Evolutionary conservation across 1,284 basidiomycete genomes (phyloP).

Genomic region (Ceratobasidium sp.): DNA sequence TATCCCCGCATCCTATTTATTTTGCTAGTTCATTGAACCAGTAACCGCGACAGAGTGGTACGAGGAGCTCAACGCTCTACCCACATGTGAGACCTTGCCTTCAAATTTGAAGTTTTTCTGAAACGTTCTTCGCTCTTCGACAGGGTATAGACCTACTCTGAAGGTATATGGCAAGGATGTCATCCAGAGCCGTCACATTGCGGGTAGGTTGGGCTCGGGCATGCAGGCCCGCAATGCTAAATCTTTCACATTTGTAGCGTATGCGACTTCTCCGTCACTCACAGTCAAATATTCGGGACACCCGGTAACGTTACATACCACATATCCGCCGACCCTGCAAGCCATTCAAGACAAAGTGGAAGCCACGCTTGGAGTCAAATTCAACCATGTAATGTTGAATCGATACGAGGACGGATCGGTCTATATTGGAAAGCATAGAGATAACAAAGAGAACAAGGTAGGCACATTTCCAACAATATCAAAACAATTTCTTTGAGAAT

Average conservation of each 20-base stretch:
- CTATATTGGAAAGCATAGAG: constrained; percentile 59
- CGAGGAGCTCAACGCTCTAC: constrained; percentile 53
- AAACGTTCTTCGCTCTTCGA: constrained; percentile 20
- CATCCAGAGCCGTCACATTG: constrained; percentile 60
- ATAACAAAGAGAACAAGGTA: constrained; percentile 55
- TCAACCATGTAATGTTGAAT: constrained; percentile 66
- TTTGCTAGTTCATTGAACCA: constrained; percentile 53
- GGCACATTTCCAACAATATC: background rate
- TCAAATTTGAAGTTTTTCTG: background rate
- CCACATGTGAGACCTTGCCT: constrained; percentile 53
- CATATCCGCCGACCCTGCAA: constrained; percentile 57
- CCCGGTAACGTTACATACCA: constrained; percentile 56
- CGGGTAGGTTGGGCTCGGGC: constrained; percentile 47
- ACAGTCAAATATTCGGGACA: constrained; percentile 59
- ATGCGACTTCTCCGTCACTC: constrained; percentile 56
- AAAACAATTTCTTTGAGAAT: constrained; percentile 8
- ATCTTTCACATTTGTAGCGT: constrained; percentile 50
- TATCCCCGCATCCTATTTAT: constrained; percentile 8
- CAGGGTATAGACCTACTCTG: constrained; percentile 62
- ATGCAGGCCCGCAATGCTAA: background rate
- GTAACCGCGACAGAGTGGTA: constrained; percentile 56
- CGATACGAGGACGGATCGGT: constrained; percentile 60
- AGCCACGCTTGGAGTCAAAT: constrained; percentile 56
- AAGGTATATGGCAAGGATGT: constrained; percentile 63
- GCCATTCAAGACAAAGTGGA: constrained; percentile 57